Base-by-base conservation (phyloP, 1,284 basidiomycete species). In the Cutaneotrichosporon curvatum region DNA sequence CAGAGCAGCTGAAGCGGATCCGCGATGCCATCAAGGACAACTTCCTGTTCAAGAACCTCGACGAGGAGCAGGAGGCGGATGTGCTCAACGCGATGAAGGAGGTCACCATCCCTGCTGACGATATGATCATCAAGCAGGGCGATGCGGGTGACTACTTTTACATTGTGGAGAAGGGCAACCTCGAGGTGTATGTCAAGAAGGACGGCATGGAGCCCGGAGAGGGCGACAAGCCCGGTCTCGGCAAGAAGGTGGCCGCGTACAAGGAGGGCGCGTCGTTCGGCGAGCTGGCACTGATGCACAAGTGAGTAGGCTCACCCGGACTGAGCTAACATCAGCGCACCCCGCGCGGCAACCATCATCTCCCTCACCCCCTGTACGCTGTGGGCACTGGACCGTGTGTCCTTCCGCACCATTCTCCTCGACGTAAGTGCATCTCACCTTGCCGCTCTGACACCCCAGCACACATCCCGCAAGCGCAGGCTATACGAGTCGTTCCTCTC, bases 111-210 rank as follows among this genome's bases (percentile, higher is more conserved):
- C 73, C 73, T 16, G 74, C 81, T 45, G 82, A 84, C 53, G 83
- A 89, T 51, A 82, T 88, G 23, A 85, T 99, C 51, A 97, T 99
- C 60, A 81, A 87, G 52, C 94, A 99, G 72, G 94, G 95, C 38
- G 94, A 92, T 56, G 87, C 89, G 32, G 94, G 94, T 42, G 92
- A 97, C 64, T 95, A 84, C 74, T 98, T 97, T 71, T 99, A 98
- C 72, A 86, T 97, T 47, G 90, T 97, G 56, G 95, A 98, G 72
- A 79, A 79, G 35, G 94, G 94, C 1, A 74, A 83, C 42, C 77
- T 98, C 49, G 81, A 95, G 62, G 87, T 91, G 62, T 97, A 82
- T 73, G 87, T 94, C 59, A 73, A 72, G 47, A 81, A 64, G 40
- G 70, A 75, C 54, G 65, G 74, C 51, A 71, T 56, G 63, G 57